phyloP scores from a whole-genome alignment of 371 early-diverging fungal species.

The Mycotypha africana region DNA sequence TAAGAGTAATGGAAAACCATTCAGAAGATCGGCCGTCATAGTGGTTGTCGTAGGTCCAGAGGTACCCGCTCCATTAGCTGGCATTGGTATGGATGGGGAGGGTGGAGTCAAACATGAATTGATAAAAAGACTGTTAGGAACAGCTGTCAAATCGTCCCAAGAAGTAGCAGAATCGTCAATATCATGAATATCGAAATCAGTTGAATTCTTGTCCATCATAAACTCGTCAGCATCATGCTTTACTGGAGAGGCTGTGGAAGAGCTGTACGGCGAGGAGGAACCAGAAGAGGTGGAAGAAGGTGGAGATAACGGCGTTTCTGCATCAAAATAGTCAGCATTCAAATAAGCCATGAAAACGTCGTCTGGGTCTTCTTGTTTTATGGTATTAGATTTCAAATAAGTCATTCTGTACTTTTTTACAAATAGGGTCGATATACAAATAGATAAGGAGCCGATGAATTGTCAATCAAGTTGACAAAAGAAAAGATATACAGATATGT shows the following conservation, averaged over 20 bases:
- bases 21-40: conserved; percentile 1
- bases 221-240: conserved; percentile 9
- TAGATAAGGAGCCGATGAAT: conserved; percentile 2
- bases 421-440: conserved; percentile 1
- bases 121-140: background rate
- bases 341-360: conserved; percentile 38
- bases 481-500: too few species aligned
- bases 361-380: conserved; percentile 21
- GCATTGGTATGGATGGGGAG: too few species aligned
- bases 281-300: conserved; percentile 13
- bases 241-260: conserved; percentile 8
- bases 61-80: background rate
- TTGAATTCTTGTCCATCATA: conserved; percentile 6
- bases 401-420: conserved; percentile 3
- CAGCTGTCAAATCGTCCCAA: background rate
- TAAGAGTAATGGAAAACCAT: conserved; percentile 13
- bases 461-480: too few species aligned
- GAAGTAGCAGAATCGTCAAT: too few species aligned
- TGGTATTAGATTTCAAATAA: conserved; percentile 26
- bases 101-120: too few species aligned
- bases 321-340: conserved; percentile 30
- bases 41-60: background rate
- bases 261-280: too few species aligned
- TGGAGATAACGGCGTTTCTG: conserved; percentile 16
- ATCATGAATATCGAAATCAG: background rate